Base-by-base conservation (phyloP, 2,329 filamentous ascomycete genomes). In the Aspergillus ustus region DNA sequence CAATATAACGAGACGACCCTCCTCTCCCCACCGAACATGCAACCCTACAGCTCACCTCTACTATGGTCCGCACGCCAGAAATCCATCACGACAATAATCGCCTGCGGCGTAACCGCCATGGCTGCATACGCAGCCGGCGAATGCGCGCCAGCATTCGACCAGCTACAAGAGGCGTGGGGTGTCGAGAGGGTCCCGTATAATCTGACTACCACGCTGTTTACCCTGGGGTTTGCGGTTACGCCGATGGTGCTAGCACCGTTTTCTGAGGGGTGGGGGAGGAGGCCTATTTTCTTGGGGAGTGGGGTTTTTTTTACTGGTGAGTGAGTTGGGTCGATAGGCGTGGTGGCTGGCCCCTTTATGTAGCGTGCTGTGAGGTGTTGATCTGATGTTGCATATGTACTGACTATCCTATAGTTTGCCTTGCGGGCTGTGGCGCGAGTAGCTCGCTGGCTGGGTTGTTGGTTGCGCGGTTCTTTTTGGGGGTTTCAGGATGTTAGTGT, bases 221-320 rank as follows among this genome's bases (percentile, higher is more conserved):
- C 51, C 8, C 17, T 40, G 7, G 51, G 51, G 5, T 52, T 52
- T 40, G 51, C 51, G 2, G 15, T 52, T 40, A 40, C 29, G 17
- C 51, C 51, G 3, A 52, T 52, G 51, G 13, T 52, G 3, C 29
- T 52, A 4, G 51, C 51, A 9, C 51, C 51, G 9, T 52, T 52
- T 40, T 52, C 51, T 37, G 51, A 52, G 31, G n/a, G n/a, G 13
- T 37, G 29, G 51, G 51, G 51, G 51, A 29, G 51, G 19, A 43
- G 31, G 7, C 51, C 51, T 8, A 25, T 52, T 7, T 52, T 52
- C 20, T 11, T 52, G n/a, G 31, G 19, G n/a, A 52, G 29, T 17
- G 51, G 29, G 29, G 11, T 52, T 15, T 19, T 52, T 52, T 37
- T 40, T 40, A 52, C 29, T 22, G 51, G 51, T 52, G 19, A 40